Base-by-base conservation (phyloP, 306 rosid species). In the Begonia fuchsioides region DNA sequence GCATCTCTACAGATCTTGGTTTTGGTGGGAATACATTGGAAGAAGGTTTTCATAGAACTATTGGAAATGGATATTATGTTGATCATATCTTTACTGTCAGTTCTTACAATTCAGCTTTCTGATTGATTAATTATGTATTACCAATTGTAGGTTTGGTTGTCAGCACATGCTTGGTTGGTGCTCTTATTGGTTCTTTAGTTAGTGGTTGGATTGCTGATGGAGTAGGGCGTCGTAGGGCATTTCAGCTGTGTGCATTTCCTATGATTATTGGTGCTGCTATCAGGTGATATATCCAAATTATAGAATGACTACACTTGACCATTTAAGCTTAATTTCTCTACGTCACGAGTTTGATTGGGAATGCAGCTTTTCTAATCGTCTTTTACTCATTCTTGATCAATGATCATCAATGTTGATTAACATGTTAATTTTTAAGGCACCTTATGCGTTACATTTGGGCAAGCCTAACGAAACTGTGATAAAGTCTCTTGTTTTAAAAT, bases 161-260 rank as follows among this genome's bases (percentile, higher is more conserved):
- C 59, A 90, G 97, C 74, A 90, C 85, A 17, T 90, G 97, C 48
- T 68, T 84, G 57, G 97, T 82, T 54, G 95, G 97, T 68, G 97
- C 97, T 65, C 62, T 90, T 39, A 19, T 90, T 68, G 97, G 97
- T 51, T 79, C 92, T 32, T 66, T 84, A 63, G 55, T 90, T 55
- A 84, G 97, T 64, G 97, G 95, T n/a, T 84, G 82, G 87, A 63
- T 84, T 68, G 90, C 93, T 60, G 97, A 90, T 67, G 92, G 82
- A n/a, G 61, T 90, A 50, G 97, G 97, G 47, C 95, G 97, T 45
- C 94, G 95, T 6, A 84, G 73, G 72, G 84, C 94, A 68, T 84
- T 90, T 75, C 97, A 84, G 67, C 72, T 90, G 58, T 74, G 70
- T 74, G 80, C 97, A 44, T 59, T 90, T 67, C 95, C 95, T 35